Base-by-base conservation (phyloP, 2,329 filamentous ascomycete species). In the Alternaria atra region DNA sequence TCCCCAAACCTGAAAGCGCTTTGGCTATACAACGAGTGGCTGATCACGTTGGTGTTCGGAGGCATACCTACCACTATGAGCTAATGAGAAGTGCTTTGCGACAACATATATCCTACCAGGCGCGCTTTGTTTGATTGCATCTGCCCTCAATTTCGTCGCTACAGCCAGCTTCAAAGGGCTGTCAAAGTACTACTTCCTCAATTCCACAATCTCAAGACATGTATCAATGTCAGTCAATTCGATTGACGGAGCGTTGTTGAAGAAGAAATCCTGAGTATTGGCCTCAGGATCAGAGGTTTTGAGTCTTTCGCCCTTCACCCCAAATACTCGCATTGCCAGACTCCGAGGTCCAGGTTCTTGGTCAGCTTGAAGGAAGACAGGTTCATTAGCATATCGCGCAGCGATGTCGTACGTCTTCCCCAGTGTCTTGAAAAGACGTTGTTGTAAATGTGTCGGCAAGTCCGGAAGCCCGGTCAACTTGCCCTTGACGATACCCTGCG, bases 381-480 rank as follows among this genome's bases (percentile, higher is more conserved):
- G 76, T 34, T 79, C 73, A 10, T 70, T 75, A 6, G 76, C 76
- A 66, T 78, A 80, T 54, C 77, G 76, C 60, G 76, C 75, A 57
- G 77, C 77, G 27, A 73, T 67, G 52, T 79, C 73, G 66, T 79
- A 79, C 3, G 27, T 44, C 35, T 67, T 68, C 5, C 74, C 75
- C 0, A 73, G 68, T 37, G 69, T 69, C 6, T 72, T 71, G 66
- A 79, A 79, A 58, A 79, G 73, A 54, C 77, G 76, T 66, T 79
- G 77, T 20, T 72, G 72, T 37, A 80, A 67, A 52, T 80, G 74
- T 8, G 63, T 25, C 25, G 77, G 72, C 3, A 79, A 50, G 23
- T 68, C 40, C 2, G 51, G 20, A 32, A 59, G 48, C 10, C 66
- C 58, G 3, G 46, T 67, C 5, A 67, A 20, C n/a, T 50, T 66